These are phyloP conservation scores for Mrakia gelida DNA, from an alignment of 768 basidiomycete genomes.

Conservation along the genomic window DNA sequence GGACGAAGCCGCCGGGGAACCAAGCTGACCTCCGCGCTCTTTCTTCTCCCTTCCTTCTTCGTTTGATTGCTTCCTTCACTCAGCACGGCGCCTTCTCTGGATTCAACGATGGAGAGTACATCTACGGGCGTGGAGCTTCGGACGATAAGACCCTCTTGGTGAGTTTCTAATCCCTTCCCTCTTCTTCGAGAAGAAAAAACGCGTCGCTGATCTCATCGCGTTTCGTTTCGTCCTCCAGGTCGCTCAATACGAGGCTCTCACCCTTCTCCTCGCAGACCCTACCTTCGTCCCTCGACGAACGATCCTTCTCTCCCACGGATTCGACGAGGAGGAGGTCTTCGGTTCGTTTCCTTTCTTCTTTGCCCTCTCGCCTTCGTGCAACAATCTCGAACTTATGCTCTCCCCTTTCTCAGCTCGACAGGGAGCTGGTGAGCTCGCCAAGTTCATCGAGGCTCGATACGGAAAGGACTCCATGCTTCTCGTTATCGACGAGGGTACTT, in stretches of 20 bases:
- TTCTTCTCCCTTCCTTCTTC: background rate
- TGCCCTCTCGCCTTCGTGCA: too few species aligned
- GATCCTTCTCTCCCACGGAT: constrained; percentile 40
- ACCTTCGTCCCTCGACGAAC: constrained; percentile 33
- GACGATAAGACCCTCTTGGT: constrained; percentile 43
- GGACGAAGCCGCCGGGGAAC: background rate
- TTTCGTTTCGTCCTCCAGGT: background rate
- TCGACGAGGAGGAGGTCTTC: constrained; percentile 44
- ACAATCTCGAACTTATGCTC: too few species aligned
- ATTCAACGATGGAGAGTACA: constrained; percentile 38
- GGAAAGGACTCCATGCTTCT: constrained; percentile 40
- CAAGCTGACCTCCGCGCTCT: background rate
- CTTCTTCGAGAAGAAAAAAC: constrained; percentile 28
- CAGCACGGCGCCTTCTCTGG: constrained; percentile 39
- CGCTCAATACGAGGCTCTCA: constrained; percentile 38
- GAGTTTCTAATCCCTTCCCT: constrained; percentile 32
- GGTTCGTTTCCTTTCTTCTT: background rate
- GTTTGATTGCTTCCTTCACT: too few species aligned
- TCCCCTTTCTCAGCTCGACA: constrained; percentile 26
- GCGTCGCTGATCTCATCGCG: background rate
- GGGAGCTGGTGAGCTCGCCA: constrained; percentile 41
- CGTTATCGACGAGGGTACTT: constrained; percentile 36
- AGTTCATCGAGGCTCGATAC: constrained; percentile 40
- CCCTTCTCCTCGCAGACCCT: constrained; percentile 38
- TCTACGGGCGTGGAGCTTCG: constrained; percentile 41